Conservation (phyloP, 1,139 yeast genomes). For the Hanseniaspora gamundiae region DNA sequence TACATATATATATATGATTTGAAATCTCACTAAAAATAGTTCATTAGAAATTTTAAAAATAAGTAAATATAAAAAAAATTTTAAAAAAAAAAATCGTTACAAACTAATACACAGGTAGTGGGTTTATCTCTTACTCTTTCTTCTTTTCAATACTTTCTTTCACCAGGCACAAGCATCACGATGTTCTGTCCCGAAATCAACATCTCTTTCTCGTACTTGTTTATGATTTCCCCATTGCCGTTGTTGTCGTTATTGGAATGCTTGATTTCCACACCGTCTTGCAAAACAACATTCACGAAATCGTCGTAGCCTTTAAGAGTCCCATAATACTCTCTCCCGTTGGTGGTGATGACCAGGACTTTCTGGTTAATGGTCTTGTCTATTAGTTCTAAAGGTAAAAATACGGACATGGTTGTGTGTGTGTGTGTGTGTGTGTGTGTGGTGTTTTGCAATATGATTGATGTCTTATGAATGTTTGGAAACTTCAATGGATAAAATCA, state of each 20-base stretch:
- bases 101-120: too few relatives aligned
- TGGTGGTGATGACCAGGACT: slow-evolving; percentile 67
- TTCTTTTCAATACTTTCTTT: slow-evolving; percentile 14
- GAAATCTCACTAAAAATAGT: too few relatives aligned
- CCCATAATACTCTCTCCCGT: slow-evolving; percentile 71
- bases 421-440: background rate
- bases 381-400: slow-evolving; percentile 63
- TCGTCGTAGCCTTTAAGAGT: slow-evolving; percentile 88
- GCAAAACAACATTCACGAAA: slow-evolving; percentile 83
- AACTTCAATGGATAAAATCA: too few relatives aligned
- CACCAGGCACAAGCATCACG: slow-evolving; percentile 59
- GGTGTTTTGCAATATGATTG: background rate
- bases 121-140: background rate
- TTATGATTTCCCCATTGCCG: slow-evolving; percentile 31
- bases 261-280: slow-evolving; percentile 54
- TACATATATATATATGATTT: too few relatives aligned
- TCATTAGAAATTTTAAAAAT: too few relatives aligned
- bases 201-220: slow-evolving; percentile 37
- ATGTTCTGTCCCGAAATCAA: slow-evolving; percentile 81
- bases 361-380: slow-evolving; percentile 78
- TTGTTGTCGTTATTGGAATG: slow-evolving; percentile 14
- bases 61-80: too few relatives aligned
- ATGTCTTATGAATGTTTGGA: too few relatives aligned
- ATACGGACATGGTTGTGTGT: background rate
- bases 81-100: too few relatives aligned